Evolutionary conservation across 805 yeast genomes (phyloP), one percentile per base, ranked within the genome.

Genomic region (Candida fluviatilis): DNA sequence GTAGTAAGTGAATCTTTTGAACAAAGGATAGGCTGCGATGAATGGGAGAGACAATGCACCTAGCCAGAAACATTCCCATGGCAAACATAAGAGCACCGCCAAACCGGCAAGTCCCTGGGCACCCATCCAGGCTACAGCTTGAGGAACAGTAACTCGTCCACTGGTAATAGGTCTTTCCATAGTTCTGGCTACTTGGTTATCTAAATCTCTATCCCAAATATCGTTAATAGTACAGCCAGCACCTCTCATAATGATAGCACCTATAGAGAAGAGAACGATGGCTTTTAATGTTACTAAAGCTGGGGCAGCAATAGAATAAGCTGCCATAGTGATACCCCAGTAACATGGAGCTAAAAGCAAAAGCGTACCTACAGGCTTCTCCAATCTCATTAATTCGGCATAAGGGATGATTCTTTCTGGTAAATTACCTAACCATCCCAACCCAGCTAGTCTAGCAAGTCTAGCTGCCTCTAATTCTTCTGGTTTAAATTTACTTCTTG

Each of bases 181-280:
- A 2, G 98, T 91, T 47, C 99, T 75, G 6, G 84, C 83, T 3
- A 93, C 99, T 58, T 88, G 76, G 46, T 75, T 71, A 54, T 93
- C 99, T 35, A 90, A 68, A 42, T 91, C 72, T 37, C 88, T 69
- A 57, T 93, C 99, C 56, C 82, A 69, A 32, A 91, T 69, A 60
- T 93, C 99, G 57, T 93, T 93, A 39, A 93, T 82, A 0, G 96
- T 90, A 58, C 99, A 93, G 0, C 99, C 99, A 1, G 96, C 97
- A 18, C 98, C 96, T 59, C 99, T 76, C 95, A 95, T 93, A 13
- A 91, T 71, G 28, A 90, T 52, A 0, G 97, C 76, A 11, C 99
- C 99, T 3, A 83, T 68, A 4, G 91, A 80, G 56, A 89, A 93
- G 11, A 89, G 64, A 0, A 77, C 72, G 24, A 87, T 56, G 53